A percentile compares a stretch with the other conserved stretches of the same genome.
Conservation (phyloP, 148 eudicot species). For the Camellia sinensis region DNA sequence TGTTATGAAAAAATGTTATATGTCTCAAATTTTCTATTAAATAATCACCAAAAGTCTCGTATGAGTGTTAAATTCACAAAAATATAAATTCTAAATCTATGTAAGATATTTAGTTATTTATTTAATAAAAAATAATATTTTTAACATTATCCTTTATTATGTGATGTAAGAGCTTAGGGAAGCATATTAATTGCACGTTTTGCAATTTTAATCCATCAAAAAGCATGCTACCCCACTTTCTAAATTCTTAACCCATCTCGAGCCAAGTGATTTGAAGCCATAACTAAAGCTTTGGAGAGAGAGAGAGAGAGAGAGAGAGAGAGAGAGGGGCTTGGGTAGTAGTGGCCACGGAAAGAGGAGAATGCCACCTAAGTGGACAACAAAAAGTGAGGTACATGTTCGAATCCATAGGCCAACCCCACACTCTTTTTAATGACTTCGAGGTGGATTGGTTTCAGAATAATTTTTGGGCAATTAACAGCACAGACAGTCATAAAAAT, state of each 20-base stretch:
- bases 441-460: conserved; percentile 15
- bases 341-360: conserved; percentile 23
- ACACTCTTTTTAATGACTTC: conserved; percentile 30
- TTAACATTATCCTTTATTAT: too few relatives aligned
- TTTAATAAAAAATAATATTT: too few relatives aligned
- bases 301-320: background rate
- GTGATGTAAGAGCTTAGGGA: conserved; percentile 20
- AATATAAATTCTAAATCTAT: too few relatives aligned
- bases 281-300: conserved; percentile 9
- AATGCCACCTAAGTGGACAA: conserved; percentile 33
- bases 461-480: too few relatives aligned
- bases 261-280: conserved; percentile 29
- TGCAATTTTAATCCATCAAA: conserved; percentile 6
- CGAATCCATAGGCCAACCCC: conserved; percentile 28
- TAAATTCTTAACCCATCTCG: conserved; percentile 27
- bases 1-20: too few relatives aligned
- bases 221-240: background rate
- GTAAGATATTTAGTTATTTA: too few relatives aligned
- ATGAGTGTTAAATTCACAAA: too few relatives aligned
- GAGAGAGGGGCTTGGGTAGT: conserved; percentile 10
- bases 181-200: background rate
- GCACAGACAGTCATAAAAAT: too few relatives aligned
- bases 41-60: too few relatives aligned
- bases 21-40: too few relatives aligned
- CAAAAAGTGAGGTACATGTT: conserved; percentile 16